A percentile compares a stretch with the other conserved stretches of the same genome.
These are phyloP conservation scores for Heliophila coronopifolia DNA, from an alignment of 441 rosid species.

Conservation along the genomic window DNA sequence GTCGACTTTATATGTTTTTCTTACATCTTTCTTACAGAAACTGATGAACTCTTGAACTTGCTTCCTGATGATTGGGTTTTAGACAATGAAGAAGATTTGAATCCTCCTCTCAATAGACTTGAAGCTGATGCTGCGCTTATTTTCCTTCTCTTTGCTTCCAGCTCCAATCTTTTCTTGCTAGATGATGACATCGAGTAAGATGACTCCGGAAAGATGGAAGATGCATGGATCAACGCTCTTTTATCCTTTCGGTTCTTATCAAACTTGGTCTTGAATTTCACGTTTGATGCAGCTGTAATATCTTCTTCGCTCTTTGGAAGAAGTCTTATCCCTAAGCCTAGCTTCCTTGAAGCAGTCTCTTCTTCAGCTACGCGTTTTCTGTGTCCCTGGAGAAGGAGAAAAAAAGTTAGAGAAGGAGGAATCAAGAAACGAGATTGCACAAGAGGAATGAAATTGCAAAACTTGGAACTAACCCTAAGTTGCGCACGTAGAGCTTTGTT, in stretches of 20 bases:
- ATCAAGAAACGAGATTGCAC: background rate
- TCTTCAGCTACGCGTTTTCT: conserved; percentile 80
- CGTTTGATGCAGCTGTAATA: conserved; percentile 42
- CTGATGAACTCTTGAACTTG: conserved; percentile 31
- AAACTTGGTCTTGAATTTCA: conserved; percentile 61
- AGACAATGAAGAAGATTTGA: conserved; percentile 64
- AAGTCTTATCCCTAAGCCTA: conserved; percentile 70
- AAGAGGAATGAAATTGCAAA: background rate
- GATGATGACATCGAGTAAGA: conserved; percentile 32
- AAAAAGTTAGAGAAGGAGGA: background rate
- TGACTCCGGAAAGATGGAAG: conserved; percentile 61
- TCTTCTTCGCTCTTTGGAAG: conserved; percentile 67
- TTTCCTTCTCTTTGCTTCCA: conserved; percentile 75
- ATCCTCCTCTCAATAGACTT: conserved; percentile 50
- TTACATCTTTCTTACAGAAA: conserved; percentile 34
- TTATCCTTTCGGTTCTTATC: conserved; percentile 65
- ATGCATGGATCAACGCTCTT: conserved; percentile 54
- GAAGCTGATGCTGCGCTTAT: conserved; percentile 59
- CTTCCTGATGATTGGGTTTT: conserved; percentile 28
- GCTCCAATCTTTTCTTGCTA: conserved; percentile 48
- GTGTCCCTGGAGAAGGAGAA: conserved; percentile 38
- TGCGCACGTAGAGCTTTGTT: conserved; percentile 72
- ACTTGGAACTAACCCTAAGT: conserved; percentile 44
- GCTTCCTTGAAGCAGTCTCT: conserved; percentile 58
- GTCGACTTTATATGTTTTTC: background rate